phyloP scores from a whole-genome alignment of 441 rosid genomes.

The Erodium moschatum region DNA sequence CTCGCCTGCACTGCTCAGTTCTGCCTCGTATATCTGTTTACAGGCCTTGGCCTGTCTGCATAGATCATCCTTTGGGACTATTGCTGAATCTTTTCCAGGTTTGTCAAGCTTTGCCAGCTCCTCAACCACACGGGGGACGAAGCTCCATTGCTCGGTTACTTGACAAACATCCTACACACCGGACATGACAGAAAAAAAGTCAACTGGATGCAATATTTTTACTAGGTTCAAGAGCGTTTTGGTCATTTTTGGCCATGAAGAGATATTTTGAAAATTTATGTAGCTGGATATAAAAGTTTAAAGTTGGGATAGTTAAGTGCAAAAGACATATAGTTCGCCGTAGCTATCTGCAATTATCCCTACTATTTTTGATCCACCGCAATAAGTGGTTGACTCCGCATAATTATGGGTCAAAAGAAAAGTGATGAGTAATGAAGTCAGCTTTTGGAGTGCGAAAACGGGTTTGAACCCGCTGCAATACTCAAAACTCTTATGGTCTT shows the following conservation, averaged over 20 bases:
- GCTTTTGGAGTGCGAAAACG: not conserved
- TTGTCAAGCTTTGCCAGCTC: conserved; percentile 56
- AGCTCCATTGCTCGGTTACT: conserved; percentile 72
- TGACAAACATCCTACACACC: conserved; percentile 43
- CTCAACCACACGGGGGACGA: conserved; percentile 61
- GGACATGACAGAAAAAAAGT: not conserved
- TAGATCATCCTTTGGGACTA: conserved; percentile 41
- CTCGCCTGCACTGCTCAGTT: conserved; percentile 28
- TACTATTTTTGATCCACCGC: too few relatives aligned
- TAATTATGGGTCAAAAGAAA: too few relatives aligned
- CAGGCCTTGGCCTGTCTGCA: conserved; percentile 49
- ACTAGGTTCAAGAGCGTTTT: too few relatives aligned
- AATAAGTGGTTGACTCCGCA: too few relatives aligned
- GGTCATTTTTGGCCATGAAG: too few relatives aligned
- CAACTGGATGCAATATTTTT: not conserved
- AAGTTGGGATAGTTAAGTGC: too few relatives aligned
- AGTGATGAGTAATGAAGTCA: not conserved
- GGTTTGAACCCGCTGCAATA: not conserved
- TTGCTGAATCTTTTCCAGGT: conserved; percentile 21
- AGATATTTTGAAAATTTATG: too few relatives aligned
- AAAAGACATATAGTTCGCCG: too few relatives aligned
- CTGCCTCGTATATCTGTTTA: conserved; percentile 52
- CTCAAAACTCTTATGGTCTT: not conserved
- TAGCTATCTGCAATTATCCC: too few relatives aligned
- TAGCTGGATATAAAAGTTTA: too few relatives aligned